phyloP scores from a whole-genome alignment of 192 early-diverging fungal genomes.

The Umbelopsis isabellina region DNA sequence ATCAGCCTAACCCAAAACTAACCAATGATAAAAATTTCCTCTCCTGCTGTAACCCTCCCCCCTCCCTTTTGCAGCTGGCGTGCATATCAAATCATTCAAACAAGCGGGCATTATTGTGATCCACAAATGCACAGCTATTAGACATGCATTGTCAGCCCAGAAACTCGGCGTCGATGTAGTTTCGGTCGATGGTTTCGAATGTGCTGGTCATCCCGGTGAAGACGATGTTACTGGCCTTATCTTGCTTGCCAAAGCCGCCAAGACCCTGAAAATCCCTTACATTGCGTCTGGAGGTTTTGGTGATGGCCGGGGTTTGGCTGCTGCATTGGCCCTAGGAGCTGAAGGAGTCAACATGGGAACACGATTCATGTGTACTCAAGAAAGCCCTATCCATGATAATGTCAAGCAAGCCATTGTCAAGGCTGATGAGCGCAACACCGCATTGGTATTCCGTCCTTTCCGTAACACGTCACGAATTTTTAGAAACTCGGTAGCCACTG shows the following conservation, averaged over 20 bases:
- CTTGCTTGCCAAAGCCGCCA: slow-evolving; percentile 72
- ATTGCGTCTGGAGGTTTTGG: slow-evolving; percentile 81
- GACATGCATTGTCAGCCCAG: slow-evolving; percentile 71
- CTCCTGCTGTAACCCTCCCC: not conserved
- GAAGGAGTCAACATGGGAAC: slow-evolving; percentile 83
- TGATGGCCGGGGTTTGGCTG: slow-evolving; percentile 76
- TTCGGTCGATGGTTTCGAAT: slow-evolving; percentile 84
- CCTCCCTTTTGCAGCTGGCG: slow-evolving; percentile 48
- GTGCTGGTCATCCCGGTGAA: slow-evolving; percentile 85
- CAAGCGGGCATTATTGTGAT: slow-evolving; percentile 70
- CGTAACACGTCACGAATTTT: slow-evolving; percentile 82
- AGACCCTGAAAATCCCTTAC: slow-evolving; percentile 69
- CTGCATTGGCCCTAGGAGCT: slow-evolving; percentile 56
- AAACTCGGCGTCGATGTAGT: slow-evolving; percentile 69
- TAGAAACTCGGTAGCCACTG: slow-evolving; percentile 68
- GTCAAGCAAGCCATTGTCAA: slow-evolving; percentile 77
- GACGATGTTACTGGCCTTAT: slow-evolving; percentile 77
- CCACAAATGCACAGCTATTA: slow-evolving; percentile 81
- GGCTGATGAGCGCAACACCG: slow-evolving; percentile 64
- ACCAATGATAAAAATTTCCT: slow-evolving; percentile 3
- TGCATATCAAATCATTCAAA: slow-evolving; percentile 76
- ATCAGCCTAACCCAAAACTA: not conserved
- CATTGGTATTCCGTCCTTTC: slow-evolving; percentile 74
- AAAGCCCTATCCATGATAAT: slow-evolving; percentile 72
- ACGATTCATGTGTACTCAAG: slow-evolving; percentile 83